These are phyloP conservation scores for Thymus quinquecostatus DNA, from an alignment of 257 asterid genomes.

Conservation along the genomic window DNA sequence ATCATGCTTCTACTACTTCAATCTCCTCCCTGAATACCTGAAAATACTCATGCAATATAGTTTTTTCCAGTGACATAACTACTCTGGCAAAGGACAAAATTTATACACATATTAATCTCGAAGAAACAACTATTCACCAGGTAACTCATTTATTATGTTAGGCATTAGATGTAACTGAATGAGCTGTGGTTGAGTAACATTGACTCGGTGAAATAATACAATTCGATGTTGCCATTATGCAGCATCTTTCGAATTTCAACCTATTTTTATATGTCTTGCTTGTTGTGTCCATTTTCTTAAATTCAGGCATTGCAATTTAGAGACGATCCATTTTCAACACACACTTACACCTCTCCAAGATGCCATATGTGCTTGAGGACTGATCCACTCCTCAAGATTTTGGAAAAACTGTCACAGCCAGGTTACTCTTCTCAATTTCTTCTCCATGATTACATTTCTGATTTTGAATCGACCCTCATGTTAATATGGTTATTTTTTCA, in stretches of 20 bases:
- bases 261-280: neutral
- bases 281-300: constrained; percentile 1
- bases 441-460: neutral
- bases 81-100: constrained; percentile 87
- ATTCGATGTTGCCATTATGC: neutral
- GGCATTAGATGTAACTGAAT: constrained; percentile 9
- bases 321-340: constrained; percentile 69
- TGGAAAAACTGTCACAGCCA: constrained; percentile 87
- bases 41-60: constrained; percentile 16
- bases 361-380: constrained; percentile 92
- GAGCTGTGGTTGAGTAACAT: neutral
- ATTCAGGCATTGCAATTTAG: constrained; percentile 82
- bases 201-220: neutral
- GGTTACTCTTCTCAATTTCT: constrained; percentile 46
- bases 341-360: constrained; percentile 62
- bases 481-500: constrained; percentile 25
- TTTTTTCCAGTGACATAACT: constrained; percentile 80
- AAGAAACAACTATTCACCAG: constrained; percentile 81
- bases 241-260: neutral
- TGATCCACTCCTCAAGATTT: constrained; percentile 71
- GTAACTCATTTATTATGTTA: constrained; percentile 38
- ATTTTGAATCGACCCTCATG: neutral
- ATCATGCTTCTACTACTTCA: constrained; percentile 5
- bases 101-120: constrained; percentile 79
- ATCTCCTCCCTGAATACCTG: neutral